Conservation (phyloP, 2,329 filamentous ascomycete species). For the Purpureocillium lavendulum region DNA sequence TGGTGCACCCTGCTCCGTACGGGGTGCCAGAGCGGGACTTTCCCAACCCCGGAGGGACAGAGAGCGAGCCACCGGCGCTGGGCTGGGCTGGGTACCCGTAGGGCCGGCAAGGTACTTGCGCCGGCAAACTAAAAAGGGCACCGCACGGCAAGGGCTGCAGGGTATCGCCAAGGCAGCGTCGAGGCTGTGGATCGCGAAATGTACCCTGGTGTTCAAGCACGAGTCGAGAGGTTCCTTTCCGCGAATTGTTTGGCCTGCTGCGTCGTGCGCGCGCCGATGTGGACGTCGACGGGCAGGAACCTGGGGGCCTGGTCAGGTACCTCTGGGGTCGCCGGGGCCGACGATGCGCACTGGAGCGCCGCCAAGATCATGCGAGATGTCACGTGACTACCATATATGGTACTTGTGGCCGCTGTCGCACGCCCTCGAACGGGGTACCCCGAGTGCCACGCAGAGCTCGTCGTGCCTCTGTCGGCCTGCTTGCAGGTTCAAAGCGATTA, state of each 20-base stretch:
- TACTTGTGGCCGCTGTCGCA: no score
- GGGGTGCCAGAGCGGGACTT: constrained; percentile 28
- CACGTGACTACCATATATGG: neutral
- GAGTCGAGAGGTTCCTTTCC: no score
- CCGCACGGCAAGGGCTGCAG: no score
- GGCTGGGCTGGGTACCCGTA: constrained; percentile 9
- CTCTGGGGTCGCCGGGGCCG: neutral
- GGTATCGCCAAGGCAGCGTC: no score
- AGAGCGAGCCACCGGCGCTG: constrained; percentile 9
- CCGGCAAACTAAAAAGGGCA: no score
- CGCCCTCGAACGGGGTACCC: no score
- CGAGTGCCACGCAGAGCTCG: no score
- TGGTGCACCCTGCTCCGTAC: neutral
- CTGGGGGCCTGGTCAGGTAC: neutral
- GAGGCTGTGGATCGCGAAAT: no score
- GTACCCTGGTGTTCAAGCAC: no score
- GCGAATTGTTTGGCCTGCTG: neutral
- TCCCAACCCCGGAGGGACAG: constrained; percentile 2
- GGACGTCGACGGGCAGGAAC: neutral
- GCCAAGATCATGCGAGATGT: neutral
- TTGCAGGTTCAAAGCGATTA: no score
- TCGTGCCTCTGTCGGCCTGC: no score
- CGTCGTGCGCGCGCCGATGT: no score
- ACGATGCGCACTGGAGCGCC: neutral
- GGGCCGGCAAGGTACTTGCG: neutral